phyloP scores from a whole-genome alignment of 139 green algal species.

The Coelastrella sp. region DNA sequence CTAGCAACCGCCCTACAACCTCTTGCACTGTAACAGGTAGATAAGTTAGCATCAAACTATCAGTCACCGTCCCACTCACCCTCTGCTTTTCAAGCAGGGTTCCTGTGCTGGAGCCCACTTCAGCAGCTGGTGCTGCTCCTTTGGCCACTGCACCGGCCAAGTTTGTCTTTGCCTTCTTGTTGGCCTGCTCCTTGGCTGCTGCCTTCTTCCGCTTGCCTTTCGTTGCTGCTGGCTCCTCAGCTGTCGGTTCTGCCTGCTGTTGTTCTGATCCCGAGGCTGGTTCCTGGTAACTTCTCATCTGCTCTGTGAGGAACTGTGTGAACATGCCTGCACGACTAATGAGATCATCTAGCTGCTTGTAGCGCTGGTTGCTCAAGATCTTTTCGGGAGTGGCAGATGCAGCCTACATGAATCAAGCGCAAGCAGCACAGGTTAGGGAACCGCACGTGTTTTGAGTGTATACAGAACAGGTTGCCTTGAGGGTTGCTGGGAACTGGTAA shows the following conservation, averaged over 20 bases:
- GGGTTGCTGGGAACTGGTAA: too few species aligned
- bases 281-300: slow-evolving; percentile 67
- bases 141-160: slow-evolving; percentile 14
- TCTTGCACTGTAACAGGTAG: too few species aligned
- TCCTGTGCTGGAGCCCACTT: neutral
- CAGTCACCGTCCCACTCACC: too few species aligned
- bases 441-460: too few species aligned
- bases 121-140: slow-evolving; percentile 40
- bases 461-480: too few species aligned
- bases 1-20: too few species aligned
- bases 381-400: neutral
- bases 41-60: too few species aligned
- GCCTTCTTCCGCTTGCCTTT: slow-evolving; percentile 41
- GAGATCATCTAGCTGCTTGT: slow-evolving; percentile 80
- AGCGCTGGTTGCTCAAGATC: slow-evolving; percentile 68
- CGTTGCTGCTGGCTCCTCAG: slow-evolving; percentile 22
- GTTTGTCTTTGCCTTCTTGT: slow-evolving; percentile 46
- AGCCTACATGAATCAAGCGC: neutral
- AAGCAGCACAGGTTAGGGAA: too few species aligned
- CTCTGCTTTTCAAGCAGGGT: neutral
- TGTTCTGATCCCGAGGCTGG: slow-evolving; percentile 3
- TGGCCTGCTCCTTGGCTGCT: slow-evolving; percentile 31
- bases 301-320: slow-evolving; percentile 88
- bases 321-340: slow-evolving; percentile 86
- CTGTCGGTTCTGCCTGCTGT: slow-evolving; percentile 16